Evolutionary conservation across 202 grass and related monocot genomes (phyloP).

Genomic region (Bolboschoenoplectus hybrid): DNA sequence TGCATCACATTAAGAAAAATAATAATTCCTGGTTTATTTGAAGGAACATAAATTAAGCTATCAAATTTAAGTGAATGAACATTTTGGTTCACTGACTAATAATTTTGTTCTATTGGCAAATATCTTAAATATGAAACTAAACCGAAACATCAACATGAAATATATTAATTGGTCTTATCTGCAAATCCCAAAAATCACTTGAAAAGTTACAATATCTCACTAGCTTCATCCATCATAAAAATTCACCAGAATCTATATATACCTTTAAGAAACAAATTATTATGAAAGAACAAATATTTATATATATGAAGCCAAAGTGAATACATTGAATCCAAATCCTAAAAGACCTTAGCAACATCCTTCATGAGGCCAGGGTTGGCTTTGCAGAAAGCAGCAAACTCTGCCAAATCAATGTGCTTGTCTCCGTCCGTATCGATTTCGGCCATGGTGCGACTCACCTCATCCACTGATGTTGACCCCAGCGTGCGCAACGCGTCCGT

Average conservation of each 20-base stretch:
- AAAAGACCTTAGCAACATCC: conserved; percentile 93
- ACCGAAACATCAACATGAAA: not conserved
- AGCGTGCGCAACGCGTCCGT: conserved; percentile 78
- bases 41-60: not conserved
- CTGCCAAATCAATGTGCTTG: conserved; percentile 79
- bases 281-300: conserved; percentile 17
- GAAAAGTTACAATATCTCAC: not conserved
- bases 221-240: conserved; percentile 15
- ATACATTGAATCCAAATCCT: conserved; percentile 12
- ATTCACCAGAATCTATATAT: conserved; percentile 10
- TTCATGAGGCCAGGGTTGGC: conserved; percentile 89
- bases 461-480: conserved; percentile 77
- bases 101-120: not conserved
- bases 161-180: not conserved
- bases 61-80: conserved; percentile 5
- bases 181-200: not conserved
- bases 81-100: not conserved
- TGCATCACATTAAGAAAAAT: not conserved
- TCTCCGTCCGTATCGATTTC: conserved; percentile 97
- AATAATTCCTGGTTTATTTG: not conserved
- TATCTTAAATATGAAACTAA: not conserved
- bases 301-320: conserved; percentile 14
- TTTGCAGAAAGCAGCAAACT: conserved; percentile 92
- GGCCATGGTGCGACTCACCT: conserved; percentile 87
- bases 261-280: conserved; percentile 20